Percentiles rank a stretch among this genome's conserved stretches.
Evolutionary conservation across 805 yeast species (phyloP).

Genomic region (Lipomyces yamanashiensis): DNA sequence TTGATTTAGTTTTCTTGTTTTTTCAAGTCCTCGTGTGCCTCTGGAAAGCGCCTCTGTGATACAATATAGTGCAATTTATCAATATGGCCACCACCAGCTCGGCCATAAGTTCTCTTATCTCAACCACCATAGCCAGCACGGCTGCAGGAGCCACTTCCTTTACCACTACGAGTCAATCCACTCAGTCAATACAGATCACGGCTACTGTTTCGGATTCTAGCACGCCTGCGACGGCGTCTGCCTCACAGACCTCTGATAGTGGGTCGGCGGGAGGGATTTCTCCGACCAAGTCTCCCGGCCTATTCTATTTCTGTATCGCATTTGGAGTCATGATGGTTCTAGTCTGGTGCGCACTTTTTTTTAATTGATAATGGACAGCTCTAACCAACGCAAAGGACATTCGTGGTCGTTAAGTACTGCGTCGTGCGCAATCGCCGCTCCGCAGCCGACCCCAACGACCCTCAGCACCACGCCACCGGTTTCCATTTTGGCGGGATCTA

Average conservation of each 20-base stretch:
- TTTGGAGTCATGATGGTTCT: slow-evolving; percentile 46
- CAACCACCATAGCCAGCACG: no score
- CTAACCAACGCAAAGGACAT: slow-evolving; percentile 30
- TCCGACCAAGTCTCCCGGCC: slow-evolving; percentile 39
- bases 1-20: no score
- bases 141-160: no score
- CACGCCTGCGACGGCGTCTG: slow-evolving; percentile 5
- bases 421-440: slow-evolving; percentile 40
- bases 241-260: slow-evolving; percentile 13
- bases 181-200: no score
- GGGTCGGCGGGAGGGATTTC: slow-evolving; percentile 6
- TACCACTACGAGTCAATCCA: no score
- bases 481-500: slow-evolving; percentile 12
- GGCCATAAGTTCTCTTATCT: no score
- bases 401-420: slow-evolving; percentile 45
- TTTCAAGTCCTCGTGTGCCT: no score
- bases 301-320: slow-evolving; percentile 47
- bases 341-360: slow-evolving; percentile 40
- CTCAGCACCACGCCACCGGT: slow-evolving; percentile 1
- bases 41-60: no score
- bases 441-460: slow-evolving; percentile 22
- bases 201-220: background rate
- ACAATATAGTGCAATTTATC: no score
- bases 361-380: background rate
- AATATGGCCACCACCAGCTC: no score